Base-by-base conservation (phyloP, 2,329 filamentous ascomycete species). In the Pseudogymnoascus sp. region DNA sequence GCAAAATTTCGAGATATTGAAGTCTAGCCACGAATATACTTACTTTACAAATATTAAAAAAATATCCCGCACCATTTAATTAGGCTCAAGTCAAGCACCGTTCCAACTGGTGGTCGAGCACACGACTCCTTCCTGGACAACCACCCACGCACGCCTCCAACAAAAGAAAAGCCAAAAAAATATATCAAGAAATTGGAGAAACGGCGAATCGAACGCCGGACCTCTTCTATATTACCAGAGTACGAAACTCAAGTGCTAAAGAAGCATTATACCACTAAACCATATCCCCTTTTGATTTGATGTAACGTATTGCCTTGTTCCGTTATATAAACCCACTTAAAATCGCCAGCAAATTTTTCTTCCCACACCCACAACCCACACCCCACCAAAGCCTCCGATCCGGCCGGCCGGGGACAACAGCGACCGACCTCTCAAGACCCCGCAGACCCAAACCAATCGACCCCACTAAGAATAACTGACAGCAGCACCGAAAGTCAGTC, bases 171-270 rank as follows among this genome's bases (percentile, higher is more conserved):
- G 14, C 14, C 18, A 31, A 31, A 54, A 54, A 54, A 18, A 47
- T 26, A 47, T 29, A 51, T 51, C 45, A 51, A 54, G 47, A 31
- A 54, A 54, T 54, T 54, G 47, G 47, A 54, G 47, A 54, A 54
- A 54, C 47, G 47, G 47, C 47, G 47, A 54, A 54, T 54, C 47
- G 47, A 54, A 54, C 47, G 47, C 47, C 47, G 47, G 47, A 54
- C 47, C 47, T 54, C 47, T 54, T 54, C 47, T 54, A 54, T 54
- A 31, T 54, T 57, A 57, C 47, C 10, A 57, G 47, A 57, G 47
- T 57, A 31, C 47, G 26, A 57, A 57, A 34, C 47, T 57, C 47
- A 57, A 57, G 47, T 57, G 26, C 47, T 54, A 54, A 54, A 54
- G 47, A 54, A 54, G 47, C 47, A 8, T 54, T 54, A 54, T 54